Conservation (phyloP, 495 filamentous ascomycete genomes). For the Penicillium ochrochloron region DNA sequence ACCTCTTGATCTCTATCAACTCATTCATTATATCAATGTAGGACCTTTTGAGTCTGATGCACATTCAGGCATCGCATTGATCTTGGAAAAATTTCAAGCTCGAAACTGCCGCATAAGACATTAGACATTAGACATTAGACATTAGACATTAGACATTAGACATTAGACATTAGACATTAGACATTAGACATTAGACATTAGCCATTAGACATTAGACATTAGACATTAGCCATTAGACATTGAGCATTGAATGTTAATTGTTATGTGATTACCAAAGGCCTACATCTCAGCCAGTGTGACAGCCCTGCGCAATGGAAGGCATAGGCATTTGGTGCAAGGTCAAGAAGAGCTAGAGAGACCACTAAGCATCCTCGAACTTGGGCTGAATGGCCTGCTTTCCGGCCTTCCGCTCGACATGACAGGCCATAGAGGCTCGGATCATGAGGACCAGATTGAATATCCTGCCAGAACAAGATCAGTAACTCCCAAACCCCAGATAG, state of each 20-base stretch:
- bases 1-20: no score
- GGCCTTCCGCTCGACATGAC: conserved; percentile 21
- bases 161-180: background rate
- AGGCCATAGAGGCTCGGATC: conserved; percentile 20
- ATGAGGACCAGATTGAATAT: conserved; percentile 22
- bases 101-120: background rate
- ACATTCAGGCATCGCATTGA: background rate
- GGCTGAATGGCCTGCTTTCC: conserved; percentile 1
- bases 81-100: background rate
- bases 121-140: background rate
- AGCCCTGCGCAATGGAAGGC: background rate
- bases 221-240: no score
- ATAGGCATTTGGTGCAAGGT: background rate
- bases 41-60: no score
- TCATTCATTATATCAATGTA: no score
- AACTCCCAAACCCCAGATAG: background rate
- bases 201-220: background rate
- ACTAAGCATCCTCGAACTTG: conserved; percentile 13
- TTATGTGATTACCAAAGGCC: background rate
- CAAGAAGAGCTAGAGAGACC: conserved; percentile 31
- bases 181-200: background rate
- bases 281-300: background rate
- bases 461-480: conserved; percentile 6
- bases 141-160: background rate
- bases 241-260: background rate